Conservation (phyloP, 2,329 filamentous ascomycete genomes). For the Chaetomium strumarium region DNA sequence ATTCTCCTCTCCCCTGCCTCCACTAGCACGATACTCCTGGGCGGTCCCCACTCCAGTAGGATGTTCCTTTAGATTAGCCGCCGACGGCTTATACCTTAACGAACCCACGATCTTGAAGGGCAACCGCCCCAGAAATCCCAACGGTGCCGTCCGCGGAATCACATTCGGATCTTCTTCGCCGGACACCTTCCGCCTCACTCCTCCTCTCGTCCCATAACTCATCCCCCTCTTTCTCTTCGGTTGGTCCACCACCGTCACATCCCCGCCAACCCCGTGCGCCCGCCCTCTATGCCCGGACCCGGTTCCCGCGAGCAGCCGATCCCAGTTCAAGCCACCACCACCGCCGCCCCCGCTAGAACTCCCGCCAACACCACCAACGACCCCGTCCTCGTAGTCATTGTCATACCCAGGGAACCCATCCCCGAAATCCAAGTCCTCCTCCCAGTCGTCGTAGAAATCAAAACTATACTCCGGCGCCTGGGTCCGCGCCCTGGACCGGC, state of each 20-base stretch:
- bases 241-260: conserved; percentile 50
- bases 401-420: conserved; percentile 54
- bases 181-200: conserved; percentile 38
- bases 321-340: conserved; percentile 62
- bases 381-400: conserved; percentile 56
- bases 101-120: conserved; percentile 82
- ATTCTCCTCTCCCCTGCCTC: conserved; percentile 42
- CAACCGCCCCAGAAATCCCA: conserved; percentile 77
- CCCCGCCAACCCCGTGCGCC: conserved; percentile 26
- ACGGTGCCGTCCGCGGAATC: conserved; percentile 79
- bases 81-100: conserved; percentile 82
- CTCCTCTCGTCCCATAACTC: conserved; percentile 71
- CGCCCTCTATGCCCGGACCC: conserved; percentile 40
- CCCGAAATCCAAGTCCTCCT: conserved; percentile 52
- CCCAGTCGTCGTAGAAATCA: conserved; percentile 98
- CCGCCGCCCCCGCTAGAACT: conserved; percentile 56
- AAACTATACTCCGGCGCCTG: conserved; percentile 67
- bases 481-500: conserved; percentile 37
- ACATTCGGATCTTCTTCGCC: conserved; percentile 73
- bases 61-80: conserved; percentile 87
- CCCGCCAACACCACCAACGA: conserved; percentile 23
- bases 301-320: conserved; percentile 64
- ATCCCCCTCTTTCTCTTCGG: conserved; percentile 72
- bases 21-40: conserved; percentile 24
- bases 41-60: conserved; percentile 45